Percentiles rank a stretch among this genome's conserved stretches.
phyloP scores from a whole-genome alignment of 192 early-diverging fungal genomes.

The Rhizoclosmatium sp. region DNA sequence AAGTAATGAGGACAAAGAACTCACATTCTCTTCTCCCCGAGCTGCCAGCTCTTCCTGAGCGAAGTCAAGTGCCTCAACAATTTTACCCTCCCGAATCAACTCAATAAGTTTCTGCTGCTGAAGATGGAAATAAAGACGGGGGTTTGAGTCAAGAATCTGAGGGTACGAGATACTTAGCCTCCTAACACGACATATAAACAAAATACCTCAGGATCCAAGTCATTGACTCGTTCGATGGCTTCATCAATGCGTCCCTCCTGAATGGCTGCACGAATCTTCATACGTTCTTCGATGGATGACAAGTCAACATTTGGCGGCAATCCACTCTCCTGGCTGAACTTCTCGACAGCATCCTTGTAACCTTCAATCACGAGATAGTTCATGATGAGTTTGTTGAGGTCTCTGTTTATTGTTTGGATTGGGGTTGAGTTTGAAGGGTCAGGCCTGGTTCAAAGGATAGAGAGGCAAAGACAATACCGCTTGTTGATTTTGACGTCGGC shows the following conservation, averaged over 20 bases:
- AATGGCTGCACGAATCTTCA: conserved; percentile 92
- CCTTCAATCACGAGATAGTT: conserved; percentile 99
- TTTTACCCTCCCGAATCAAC: conserved; percentile 82
- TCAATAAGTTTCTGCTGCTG: conserved; percentile 98
- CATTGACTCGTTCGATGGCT: conserved; percentile 98
- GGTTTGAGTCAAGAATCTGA: conserved; percentile 93
- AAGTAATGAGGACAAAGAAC: neutral
- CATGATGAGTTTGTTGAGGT: conserved; percentile 98
- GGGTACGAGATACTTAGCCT: neutral
- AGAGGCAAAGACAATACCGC: conserved; percentile 57
- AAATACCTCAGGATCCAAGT: conserved; percentile 93
- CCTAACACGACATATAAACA: neutral
- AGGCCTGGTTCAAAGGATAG: neutral
- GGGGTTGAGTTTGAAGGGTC: neutral
- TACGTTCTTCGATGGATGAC: conserved; percentile 90
- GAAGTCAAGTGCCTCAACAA: conserved; percentile 90
- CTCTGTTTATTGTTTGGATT: conserved; percentile 44
- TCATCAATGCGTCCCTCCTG: conserved; percentile 88
- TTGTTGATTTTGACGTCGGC: conserved; percentile 86
- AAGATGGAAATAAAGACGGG: conserved; percentile 92
- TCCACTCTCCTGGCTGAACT: conserved; percentile 90
- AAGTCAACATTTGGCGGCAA: conserved; percentile 83
- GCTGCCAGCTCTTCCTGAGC: conserved; percentile 97
- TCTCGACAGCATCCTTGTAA: conserved; percentile 98
- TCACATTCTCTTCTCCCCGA: conserved; percentile 94